phyloP scores from a whole-genome alignment of 2,329 filamentous ascomycete genomes.

The Parastagonospora nodorum region DNA sequence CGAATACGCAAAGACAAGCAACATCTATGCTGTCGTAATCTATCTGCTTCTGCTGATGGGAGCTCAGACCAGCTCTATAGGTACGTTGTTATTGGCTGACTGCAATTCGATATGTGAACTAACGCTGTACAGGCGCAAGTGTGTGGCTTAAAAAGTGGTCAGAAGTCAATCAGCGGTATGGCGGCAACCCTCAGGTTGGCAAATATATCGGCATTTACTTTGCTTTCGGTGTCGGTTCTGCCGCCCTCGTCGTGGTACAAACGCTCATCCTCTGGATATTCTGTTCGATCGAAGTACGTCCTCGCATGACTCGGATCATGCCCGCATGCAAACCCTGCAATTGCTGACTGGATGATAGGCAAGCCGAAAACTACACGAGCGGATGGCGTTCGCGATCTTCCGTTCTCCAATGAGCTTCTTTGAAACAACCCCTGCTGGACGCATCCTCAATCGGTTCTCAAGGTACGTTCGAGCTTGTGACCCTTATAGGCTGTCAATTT shows the following conservation, averaged over 20 bases:
- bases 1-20: constrained; percentile 95
- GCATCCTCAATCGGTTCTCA: constrained; percentile 95
- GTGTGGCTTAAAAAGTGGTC: constrained; percentile 96
- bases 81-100: constrained; percentile 52
- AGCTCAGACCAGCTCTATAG: constrained; percentile 81
- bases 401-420: constrained; percentile 98
- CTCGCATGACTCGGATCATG: constrained; percentile 13
- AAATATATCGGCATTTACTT: constrained; percentile 97
- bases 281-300: constrained; percentile 91
- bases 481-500: constrained; percentile 1
- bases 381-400: constrained; percentile 97
- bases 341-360: constrained; percentile 60
- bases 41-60: constrained; percentile 79
- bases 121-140: constrained; percentile 65
- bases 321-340: constrained; percentile 5
- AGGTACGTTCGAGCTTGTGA: constrained; percentile 60
- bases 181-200: constrained; percentile 75
- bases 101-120: constrained; percentile 28
- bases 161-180: constrained; percentile 71
- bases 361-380: constrained; percentile 92
- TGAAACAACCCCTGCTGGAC: constrained; percentile 93
- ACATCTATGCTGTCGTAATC: constrained; percentile 78
- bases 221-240: constrained; percentile 86
- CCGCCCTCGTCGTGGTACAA: constrained; percentile 84
- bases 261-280: constrained; percentile 98